Evolutionary conservation across 1,284 basidiomycete genomes (phyloP).

Genomic region (Boletus smithii): DNA sequence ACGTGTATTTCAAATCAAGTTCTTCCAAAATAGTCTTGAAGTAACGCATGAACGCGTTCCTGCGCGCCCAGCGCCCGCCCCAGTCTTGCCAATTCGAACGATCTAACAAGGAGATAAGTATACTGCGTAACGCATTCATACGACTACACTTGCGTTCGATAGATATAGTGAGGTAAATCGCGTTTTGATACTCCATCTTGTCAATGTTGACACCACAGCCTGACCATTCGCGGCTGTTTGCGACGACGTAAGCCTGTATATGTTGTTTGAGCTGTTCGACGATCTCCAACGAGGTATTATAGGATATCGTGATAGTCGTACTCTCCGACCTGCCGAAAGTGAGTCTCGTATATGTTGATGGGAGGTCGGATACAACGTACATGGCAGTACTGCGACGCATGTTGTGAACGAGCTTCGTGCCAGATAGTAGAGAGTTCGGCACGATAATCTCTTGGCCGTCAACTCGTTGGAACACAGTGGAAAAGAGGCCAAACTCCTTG

Average conservation of each 20-base stretch:
- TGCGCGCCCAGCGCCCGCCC: slow-evolving; percentile 73
- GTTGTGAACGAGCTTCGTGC: slow-evolving; percentile 75
- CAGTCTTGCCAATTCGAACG: slow-evolving; percentile 86
- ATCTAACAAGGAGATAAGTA: slow-evolving; percentile 41
- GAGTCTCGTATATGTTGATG: slow-evolving; percentile 13
- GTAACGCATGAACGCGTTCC: slow-evolving; percentile 69
- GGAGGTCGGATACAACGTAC: slow-evolving; percentile 38
- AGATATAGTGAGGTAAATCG: slow-evolving; percentile 62
- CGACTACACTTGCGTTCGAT: slow-evolving; percentile 63
- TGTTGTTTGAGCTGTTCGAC: slow-evolving; percentile 64
- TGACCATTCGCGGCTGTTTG: slow-evolving; percentile 76
- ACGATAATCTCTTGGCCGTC: slow-evolving; percentile 80
- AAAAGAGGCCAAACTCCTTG: slow-evolving; percentile 78
- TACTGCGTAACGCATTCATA: neutral
- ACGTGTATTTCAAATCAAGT: slow-evolving; percentile 64
- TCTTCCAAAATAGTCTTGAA: slow-evolving; percentile 69
- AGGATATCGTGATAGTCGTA: slow-evolving; percentile 61
- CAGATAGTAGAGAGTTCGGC: slow-evolving; percentile 75
- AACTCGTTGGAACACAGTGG: slow-evolving; percentile 75
- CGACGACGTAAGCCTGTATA: slow-evolving; percentile 58
- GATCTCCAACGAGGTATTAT: slow-evolving; percentile 62
- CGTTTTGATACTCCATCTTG: slow-evolving; percentile 75
- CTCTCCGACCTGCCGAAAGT: slow-evolving; percentile 65
- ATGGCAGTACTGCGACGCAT: slow-evolving; percentile 71
- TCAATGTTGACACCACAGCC: slow-evolving; percentile 61